Evolutionary conservation across 805 yeast genomes (phyloP).

Genomic region (Metschnikowia lochheadii): DNA sequence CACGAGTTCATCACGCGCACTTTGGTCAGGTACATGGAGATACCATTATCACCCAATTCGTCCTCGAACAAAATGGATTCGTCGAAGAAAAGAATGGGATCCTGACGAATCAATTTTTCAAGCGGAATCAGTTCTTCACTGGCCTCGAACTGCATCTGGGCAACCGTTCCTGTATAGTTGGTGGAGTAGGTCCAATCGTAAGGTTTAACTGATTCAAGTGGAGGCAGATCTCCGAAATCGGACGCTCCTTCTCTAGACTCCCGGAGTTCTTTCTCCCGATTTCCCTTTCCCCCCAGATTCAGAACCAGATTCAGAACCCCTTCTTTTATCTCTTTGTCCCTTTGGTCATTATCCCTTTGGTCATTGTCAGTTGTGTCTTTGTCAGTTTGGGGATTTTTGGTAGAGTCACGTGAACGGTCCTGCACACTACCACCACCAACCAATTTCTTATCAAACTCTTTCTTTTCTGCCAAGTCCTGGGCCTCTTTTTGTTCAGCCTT

Average conservation of each 20-base stretch:
- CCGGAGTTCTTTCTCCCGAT: background rate
- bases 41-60: conserved; percentile 95
- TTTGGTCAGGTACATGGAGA: conserved; percentile 70
- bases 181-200: conserved; percentile 97
- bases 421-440: too few species aligned
- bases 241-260: background rate
- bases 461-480: background rate
- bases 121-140: conserved; percentile 54
- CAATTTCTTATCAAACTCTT: too few species aligned
- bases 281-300: background rate
- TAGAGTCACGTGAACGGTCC: too few species aligned
- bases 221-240: conserved; percentile 20
- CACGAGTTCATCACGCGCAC: conserved; percentile 87
- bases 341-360: too few species aligned
- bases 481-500: conserved; percentile 8
- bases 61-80: conserved; percentile 89
- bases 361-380: too few species aligned
- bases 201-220: conserved; percentile 63
- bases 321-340: too few species aligned
- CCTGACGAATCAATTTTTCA: conserved; percentile 63
- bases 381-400: too few species aligned
- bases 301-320: too few species aligned
- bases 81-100: conserved; percentile 85
- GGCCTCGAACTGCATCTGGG: conserved; percentile 18
- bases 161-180: conserved; percentile 60